Percentiles rank a stretch among this genome's conserved stretches.
phyloP scores from a whole-genome alignment of 805 yeast species.

The Cyberlindnera meyerae region DNA sequence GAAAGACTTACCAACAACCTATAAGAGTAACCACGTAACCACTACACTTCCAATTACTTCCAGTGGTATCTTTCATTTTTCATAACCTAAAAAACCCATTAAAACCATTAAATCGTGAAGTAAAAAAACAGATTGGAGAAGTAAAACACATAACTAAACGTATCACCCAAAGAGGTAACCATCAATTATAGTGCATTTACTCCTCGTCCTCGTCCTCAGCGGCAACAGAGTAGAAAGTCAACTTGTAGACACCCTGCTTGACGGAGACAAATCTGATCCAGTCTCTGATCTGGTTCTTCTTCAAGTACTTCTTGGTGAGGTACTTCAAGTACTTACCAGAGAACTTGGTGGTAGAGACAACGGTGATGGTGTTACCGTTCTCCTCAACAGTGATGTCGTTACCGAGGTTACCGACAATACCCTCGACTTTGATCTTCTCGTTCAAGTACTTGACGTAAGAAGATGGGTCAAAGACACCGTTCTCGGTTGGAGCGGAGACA shows the following conservation, averaged over 20 bases:
- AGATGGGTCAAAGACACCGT: slow-evolving; percentile 96
- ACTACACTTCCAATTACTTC: slow-evolving; percentile 6
- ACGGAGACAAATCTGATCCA: slow-evolving; percentile 99
- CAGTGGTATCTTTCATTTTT: slow-evolving; percentile 17
- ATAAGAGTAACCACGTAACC: neutral
- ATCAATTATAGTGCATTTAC: slow-evolving; percentile 39
- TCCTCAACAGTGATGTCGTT: slow-evolving; percentile 87
- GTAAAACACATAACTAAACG: slow-evolving; percentile 14
- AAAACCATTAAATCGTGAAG: slow-evolving; percentile 13
- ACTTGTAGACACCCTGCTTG: slow-evolving; percentile 92
- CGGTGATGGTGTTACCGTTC: slow-evolving; percentile 85
- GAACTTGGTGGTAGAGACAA: slow-evolving; percentile 88
- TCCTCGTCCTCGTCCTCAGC: slow-evolving; percentile 96
- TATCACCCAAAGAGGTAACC: slow-evolving; percentile 10
- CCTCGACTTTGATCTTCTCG: slow-evolving; percentile 99
- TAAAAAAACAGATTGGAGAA: slow-evolving; percentile 11
- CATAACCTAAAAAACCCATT: slow-evolving; percentile 15
- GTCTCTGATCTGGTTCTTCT: slow-evolving; percentile 99
- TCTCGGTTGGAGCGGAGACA: slow-evolving; percentile 94
- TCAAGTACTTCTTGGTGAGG: slow-evolving; percentile 99
- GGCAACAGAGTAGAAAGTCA: slow-evolving; percentile 98
- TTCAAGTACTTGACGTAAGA: slow-evolving; percentile 96
- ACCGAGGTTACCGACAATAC: slow-evolving; percentile 95
- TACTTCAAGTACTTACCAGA: slow-evolving; percentile 99
- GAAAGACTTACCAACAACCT: neutral